Evolutionary conservation across 73 alveolate species (phyloP), one percentile per base, ranked within the genome.

Genomic region (Paramecium tetraurelia): DNA sequence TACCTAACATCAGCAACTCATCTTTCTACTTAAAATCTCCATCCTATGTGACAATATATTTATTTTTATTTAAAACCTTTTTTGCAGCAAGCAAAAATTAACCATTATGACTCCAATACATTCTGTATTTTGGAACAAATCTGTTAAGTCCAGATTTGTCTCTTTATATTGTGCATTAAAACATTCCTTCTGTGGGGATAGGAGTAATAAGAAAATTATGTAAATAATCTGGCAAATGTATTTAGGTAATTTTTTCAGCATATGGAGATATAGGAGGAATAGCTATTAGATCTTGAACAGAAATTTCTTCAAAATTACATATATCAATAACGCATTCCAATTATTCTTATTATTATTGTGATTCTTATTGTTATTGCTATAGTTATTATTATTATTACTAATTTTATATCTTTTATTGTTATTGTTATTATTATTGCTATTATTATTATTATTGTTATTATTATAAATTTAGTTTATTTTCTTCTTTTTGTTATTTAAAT

Each of bases 61-160:
- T 80, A 20, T 63, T 80, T 14, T 22, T 80, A 44, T 80, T 80
- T 27, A 24, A 43, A 4, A 24, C 33, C 29, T 46, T 80, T 43
- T 20, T 80, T 7, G 76, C 90, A 10, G 70, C 46, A 9, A 80
- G 12, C 21, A 80, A 35, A 46, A 80, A 80, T 24, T 24, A 43
- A 2, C 57, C 48, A 5, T 40, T 80, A 31, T 80, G 70, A 22
- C 46, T 27, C 90, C 90, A 80, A 27, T 41, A 43, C 31, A 80
- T 18, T 27, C 33, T 41, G 24, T 80, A 80, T 80, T 48, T 41
- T 20, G 70, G 76, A 20, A 21, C 33, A 44, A 80, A 44, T 80
- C 90, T 80, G 43, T 80, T 80, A 10, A 80, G 24, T 80, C 90
- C 90, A 10, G 90, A 44, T 80, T 41, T 80, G 29, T 80, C 90